Base-by-base conservation (phyloP, 352 stramenopile genomes). In the Elongisporangium undulatum region DNA sequence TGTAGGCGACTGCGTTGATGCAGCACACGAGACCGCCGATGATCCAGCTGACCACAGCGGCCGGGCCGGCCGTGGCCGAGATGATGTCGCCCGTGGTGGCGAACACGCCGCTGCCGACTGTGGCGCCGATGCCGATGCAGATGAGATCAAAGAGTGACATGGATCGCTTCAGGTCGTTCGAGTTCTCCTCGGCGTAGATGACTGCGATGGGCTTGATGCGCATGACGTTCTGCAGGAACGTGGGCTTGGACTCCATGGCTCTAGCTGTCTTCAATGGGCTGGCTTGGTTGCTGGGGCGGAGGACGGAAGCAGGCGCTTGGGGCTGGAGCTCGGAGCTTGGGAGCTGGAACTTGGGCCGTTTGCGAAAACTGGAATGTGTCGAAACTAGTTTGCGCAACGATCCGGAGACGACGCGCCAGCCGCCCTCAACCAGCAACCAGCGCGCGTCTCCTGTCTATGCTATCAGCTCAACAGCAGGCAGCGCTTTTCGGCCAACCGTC, bases 101-200 rank as follows among this genome's bases (percentile, higher is more conserved):
- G 66, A 95, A 96, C 22, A 96, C 72, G 8, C 87, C 87, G 24
- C 58, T 76, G 2, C 87, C 87, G 12, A 96, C 67, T 0, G 87
- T 96, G n/a, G 72, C 85, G 2, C 87, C 86, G 8, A 95, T 79
- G 22, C 85, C 85, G 50, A 95, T 71, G 41, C 56, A 75, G 13
- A 93, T 59, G 13, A 95, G 63, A 66, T 95, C 85, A 52, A 80
- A 78, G 23, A 93, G 62, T 13, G 62, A 62, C 10, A 94, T 57
- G 15, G 52, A 53, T 16, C 68, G 61, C 34, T 29, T n/a, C 6
- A 77, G 60, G 16, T 77, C 62, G 39, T 68, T 49, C 23, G 58
- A 62, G 39, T 63, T 26, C 34, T 77, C 67, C 48, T 77, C 69
- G 22, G 66, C 64, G 9, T 68, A n/a, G 52, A 73, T 71, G 24